Base-by-base conservation (phyloP, 805 yeast species). In the Suhomyces xylopsoci region DNA sequence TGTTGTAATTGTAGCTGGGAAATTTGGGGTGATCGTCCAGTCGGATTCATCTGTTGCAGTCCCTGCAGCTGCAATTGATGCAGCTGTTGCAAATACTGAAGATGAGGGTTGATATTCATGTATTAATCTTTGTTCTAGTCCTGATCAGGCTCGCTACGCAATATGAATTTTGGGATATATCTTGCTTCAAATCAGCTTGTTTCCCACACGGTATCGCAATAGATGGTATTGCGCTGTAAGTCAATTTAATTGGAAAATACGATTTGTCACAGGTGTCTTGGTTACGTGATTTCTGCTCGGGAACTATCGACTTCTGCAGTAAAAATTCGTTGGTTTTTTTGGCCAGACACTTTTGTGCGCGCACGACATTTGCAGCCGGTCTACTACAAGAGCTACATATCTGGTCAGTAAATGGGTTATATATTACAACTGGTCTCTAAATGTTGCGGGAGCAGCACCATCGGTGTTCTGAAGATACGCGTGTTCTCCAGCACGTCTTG, bases 401-500 rank as follows among this genome's bases (percentile, higher is more conserved):
- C 3, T 22, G 32, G 14, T 32, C 36, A n/a, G 9, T 38, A 19
- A 9, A 38, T 19, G 24, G 12, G 17, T 17, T 19, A 9, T 38
- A 26, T 8, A 28, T 36, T 24, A 64, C 48, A 64, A 54, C 51
- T 67, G 71, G 19, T 66, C 71, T 58, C 72, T 47, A 25, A 51
- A 47, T 2, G 32, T 45, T 7, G 25, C 17, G 5, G 46, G 46
- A 14, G 30, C 47, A 26, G 25, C 28, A 7, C 45, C 62, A 38
- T 59, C 56, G 3, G 60, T 60, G 30, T 62, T 64, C 53, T 72
- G 77, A 45, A 75, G 63, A 54, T 67, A 89, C 26, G 86, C 77
- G 64, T 90, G 96, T 62, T 88, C 96, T 5, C 96, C 96, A 41
- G 90, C 72, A 52, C 88, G 80, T 57, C 96, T 78, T n/a, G 97